A percentile compares a stretch with the other conserved stretches of the same genome.
Conservation (phyloP, 306 rosid genomes). For the Quercus suber region DNA sequence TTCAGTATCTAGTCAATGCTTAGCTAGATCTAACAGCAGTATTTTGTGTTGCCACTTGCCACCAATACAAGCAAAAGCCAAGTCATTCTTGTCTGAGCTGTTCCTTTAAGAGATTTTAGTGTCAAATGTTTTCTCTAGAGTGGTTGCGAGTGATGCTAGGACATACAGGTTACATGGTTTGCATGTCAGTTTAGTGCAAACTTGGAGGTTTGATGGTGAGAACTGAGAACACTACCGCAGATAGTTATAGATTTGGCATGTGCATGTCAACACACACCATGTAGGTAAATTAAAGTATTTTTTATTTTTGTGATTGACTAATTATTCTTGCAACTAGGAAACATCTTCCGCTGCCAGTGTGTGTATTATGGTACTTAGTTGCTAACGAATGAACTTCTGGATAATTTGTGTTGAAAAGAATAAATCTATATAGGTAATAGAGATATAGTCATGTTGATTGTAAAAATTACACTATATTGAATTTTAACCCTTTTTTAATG, state of each 20-base stretch:
- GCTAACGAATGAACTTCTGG: too few relatives aligned
- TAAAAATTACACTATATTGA: too few relatives aligned
- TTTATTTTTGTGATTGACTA: too few relatives aligned
- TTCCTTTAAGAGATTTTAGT: background rate
- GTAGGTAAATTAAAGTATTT: too few relatives aligned
- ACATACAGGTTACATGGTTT: background rate
- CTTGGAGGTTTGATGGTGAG: background rate
- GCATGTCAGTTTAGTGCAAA: background rate
- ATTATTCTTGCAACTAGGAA: too few relatives aligned
- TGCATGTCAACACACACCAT: too few relatives aligned
- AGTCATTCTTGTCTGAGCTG: background rate
- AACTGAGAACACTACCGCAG: background rate
- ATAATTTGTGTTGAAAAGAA: too few relatives aligned
- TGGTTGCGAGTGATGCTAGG: background rate
- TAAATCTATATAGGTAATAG: too few relatives aligned
- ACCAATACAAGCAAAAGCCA: background rate
- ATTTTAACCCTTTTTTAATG: too few relatives aligned
- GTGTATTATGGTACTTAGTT: too few relatives aligned
- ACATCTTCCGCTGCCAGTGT: too few relatives aligned
- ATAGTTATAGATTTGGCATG: background rate
- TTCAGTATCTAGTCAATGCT: background rate
- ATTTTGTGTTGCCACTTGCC: background rate
- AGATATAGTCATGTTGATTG: too few relatives aligned
- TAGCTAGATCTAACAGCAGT: background rate
- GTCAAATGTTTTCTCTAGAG: background rate